These are phyloP conservation scores for Margaritispora aquatica DNA, from an alignment of 495 filamentous ascomycete species.

Conservation along the genomic window DNA sequence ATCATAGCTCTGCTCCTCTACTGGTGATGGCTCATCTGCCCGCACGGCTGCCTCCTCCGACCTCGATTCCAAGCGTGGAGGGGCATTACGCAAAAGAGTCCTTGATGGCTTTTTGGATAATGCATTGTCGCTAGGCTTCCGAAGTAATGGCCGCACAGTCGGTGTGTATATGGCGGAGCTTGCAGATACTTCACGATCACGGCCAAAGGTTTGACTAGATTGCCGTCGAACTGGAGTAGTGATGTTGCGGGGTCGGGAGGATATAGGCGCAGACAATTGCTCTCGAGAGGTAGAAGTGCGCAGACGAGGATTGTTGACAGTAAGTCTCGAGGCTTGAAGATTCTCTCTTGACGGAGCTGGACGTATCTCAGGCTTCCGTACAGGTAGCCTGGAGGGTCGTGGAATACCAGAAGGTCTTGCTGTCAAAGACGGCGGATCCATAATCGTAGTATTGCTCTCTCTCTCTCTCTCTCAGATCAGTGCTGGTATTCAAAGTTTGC, in stretches of 20 bases:
- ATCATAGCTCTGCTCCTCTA: constrained; percentile 5
- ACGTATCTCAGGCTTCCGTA: constrained; percentile 22
- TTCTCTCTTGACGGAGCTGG: constrained; percentile 23
- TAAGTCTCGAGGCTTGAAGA: constrained; percentile 11
- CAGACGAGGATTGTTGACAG: constrained; percentile 18
- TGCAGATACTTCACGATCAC: constrained; percentile 10
- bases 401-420: constrained; percentile 27
- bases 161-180: constrained; percentile 11
- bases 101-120: constrained; percentile 14
- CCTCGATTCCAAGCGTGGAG: constrained; percentile 20
- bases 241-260: constrained; percentile 9
- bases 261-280: constrained; percentile 13
- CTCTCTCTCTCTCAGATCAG: too few species aligned
- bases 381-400: constrained; percentile 30
- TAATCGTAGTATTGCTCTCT: constrained; percentile 3
- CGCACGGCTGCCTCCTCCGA: background rate
- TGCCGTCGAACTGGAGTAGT: constrained; percentile 4
- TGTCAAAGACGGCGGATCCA: constrained; percentile 16
- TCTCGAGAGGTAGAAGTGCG: constrained; percentile 22
- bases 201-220: background rate
- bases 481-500: background rate
- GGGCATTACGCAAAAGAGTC: constrained; percentile 2
- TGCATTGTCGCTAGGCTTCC: constrained; percentile 29
- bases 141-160: background rate
- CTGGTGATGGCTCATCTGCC: constrained; percentile 3